Percentiles rank a stretch among this genome's conserved stretches.
Evolutionary conservation across 139 green algal species (phyloP).

Genomic region (Mesotaenium endlicherianum): DNA sequence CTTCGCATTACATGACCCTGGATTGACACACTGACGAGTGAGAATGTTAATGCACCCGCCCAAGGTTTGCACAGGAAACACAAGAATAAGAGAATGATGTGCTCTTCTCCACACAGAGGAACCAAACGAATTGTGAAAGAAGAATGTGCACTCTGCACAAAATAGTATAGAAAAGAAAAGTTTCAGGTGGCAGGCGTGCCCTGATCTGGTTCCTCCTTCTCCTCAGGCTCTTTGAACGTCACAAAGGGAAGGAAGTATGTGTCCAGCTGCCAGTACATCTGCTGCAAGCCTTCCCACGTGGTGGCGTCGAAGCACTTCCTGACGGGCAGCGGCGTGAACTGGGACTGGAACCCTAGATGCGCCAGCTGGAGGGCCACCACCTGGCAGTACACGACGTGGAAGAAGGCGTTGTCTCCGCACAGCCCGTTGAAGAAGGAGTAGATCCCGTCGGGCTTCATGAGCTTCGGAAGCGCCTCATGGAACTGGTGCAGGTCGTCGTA

Average conservation of each 20-base stretch:
- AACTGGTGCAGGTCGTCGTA: conserved; percentile 77
- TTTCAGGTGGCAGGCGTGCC: too few relatives aligned
- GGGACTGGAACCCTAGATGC: conserved; percentile 60
- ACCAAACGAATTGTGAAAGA: too few relatives aligned
- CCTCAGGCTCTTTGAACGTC: too few relatives aligned
- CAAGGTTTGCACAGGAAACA: too few relatives aligned
- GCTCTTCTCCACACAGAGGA: too few relatives aligned
- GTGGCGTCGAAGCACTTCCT: conserved; percentile 49
- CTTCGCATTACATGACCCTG: too few relatives aligned
- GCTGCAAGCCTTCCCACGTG: conserved; percentile 76
- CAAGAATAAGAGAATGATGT: too few relatives aligned
- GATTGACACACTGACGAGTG: too few relatives aligned
- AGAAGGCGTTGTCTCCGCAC: conserved; percentile 75
- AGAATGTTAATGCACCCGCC: too few relatives aligned
- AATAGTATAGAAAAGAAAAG: too few relatives aligned
- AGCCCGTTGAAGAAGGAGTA: conserved; percentile 97
- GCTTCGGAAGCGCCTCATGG: conserved; percentile 66
- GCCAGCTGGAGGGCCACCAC: conserved; percentile 62
- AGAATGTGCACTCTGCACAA: too few relatives aligned
- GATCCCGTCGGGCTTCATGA: conserved; percentile 72
- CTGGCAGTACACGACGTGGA: conserved; percentile 81
- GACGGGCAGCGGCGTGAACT: conserved; percentile 71
- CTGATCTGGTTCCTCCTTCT: too few relatives aligned
- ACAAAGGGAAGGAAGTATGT: conserved; percentile 36
- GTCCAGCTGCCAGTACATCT: conserved; percentile 43